Conservation (phyloP, 805 yeast species). For the Saccharomycopsis fermentans region DNA sequence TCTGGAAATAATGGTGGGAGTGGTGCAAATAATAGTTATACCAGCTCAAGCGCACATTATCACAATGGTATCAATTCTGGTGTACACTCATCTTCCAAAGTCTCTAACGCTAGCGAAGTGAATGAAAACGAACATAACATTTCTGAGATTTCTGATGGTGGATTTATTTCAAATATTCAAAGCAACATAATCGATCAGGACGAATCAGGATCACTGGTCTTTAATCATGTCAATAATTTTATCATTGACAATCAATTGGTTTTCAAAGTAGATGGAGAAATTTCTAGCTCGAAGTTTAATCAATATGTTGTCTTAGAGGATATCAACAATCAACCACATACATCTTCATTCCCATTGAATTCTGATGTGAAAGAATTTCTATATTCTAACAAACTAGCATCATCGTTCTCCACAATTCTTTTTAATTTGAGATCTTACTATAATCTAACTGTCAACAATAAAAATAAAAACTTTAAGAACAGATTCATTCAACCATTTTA, state of each 20-base stretch:
- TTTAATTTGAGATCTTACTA: conserved; percentile 31
- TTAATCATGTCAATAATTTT: background rate
- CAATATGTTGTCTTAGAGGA: background rate
- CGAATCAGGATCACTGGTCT: background rate
- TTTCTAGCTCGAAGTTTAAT: conserved; percentile 8
- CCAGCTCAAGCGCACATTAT: background rate
- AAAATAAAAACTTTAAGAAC: background rate
- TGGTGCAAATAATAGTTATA: background rate
- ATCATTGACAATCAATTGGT: conserved; percentile 1
- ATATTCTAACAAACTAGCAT: conserved; percentile 20
- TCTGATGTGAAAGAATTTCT: conserved; percentile 2
- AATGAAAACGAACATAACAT: background rate
- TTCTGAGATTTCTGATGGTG: background rate
- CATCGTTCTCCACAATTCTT: conserved; percentile 29
- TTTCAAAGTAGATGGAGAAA: conserved; percentile 3
- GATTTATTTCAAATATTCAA: background rate
- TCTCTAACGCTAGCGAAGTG: background rate
- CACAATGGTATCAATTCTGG: background rate
- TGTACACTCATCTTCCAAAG: background rate
- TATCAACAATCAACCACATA: background rate
- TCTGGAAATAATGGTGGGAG: too few relatives aligned
- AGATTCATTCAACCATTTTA: conserved; percentile 37
- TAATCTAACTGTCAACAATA: background rate
- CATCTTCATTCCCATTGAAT: conserved; percentile 8
- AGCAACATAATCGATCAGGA: background rate